phyloP scores from a whole-genome alignment of 2,329 filamentous ascomycete genomes.

The Diplodia corticola region DNA sequence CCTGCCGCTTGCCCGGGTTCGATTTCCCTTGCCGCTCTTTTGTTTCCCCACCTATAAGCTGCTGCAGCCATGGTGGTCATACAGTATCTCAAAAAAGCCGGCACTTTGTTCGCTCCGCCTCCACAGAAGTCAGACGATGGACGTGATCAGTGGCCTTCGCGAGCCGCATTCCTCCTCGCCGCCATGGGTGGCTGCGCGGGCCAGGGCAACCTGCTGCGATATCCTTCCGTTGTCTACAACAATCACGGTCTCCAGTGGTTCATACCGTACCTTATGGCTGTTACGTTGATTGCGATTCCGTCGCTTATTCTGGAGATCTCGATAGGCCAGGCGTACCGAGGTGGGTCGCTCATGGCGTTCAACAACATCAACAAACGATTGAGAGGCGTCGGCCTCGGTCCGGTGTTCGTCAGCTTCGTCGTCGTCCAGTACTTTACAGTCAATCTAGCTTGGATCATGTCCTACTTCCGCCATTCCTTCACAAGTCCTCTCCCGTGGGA shows the following conservation, averaged over 20 bases:
- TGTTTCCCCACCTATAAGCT: background rate
- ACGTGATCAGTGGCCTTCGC: constrained; percentile 57
- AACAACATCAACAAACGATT: constrained; percentile 54
- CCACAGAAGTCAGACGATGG: constrained; percentile 42
- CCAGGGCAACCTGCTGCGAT: constrained; percentile 59
- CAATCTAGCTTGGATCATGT: constrained; percentile 61
- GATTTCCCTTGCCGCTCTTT: background rate
- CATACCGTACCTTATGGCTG: constrained; percentile 57
- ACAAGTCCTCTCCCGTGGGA: constrained; percentile 58
- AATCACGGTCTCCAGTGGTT: constrained; percentile 63
- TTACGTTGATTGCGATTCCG: constrained; percentile 59
- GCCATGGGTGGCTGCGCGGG: constrained; percentile 61
- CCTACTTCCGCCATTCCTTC: constrained; percentile 59
- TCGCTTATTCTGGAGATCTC: constrained; percentile 57
- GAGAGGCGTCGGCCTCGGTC: constrained; percentile 55
- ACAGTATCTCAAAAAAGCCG: constrained; percentile 29
- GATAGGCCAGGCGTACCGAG: constrained; percentile 56
- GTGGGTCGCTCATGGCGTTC: constrained; percentile 56
- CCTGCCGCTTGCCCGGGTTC: background rate
- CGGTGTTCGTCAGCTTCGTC: constrained; percentile 55
- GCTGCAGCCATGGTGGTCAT: constrained; percentile 1
- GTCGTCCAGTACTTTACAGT: constrained; percentile 60
- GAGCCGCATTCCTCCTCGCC: constrained; percentile 57
- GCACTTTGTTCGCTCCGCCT: constrained; percentile 37
- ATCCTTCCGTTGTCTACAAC: constrained; percentile 61